Percentiles rank a stretch among this genome's conserved stretches.
Evolutionary conservation across 257 asterid genomes (phyloP).

Genomic region (Solanum infundibuliforme): DNA sequence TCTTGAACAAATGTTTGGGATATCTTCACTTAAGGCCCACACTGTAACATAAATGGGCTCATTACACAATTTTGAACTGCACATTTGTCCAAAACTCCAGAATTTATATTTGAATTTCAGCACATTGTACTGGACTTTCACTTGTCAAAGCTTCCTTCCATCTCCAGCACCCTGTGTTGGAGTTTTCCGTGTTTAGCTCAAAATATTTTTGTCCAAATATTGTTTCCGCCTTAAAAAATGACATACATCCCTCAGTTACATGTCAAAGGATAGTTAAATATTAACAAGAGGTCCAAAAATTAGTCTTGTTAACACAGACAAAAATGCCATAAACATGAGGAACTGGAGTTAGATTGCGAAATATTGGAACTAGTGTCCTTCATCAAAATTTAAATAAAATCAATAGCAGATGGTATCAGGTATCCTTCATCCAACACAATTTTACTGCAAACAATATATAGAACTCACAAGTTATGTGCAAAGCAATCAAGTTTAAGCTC

Average conservation of each 20-base stretch:
- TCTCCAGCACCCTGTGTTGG: neutral
- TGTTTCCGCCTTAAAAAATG: too few relatives aligned
- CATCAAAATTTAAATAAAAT: too few relatives aligned
- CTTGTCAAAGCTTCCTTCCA: neutral
- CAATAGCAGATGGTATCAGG: too few relatives aligned
- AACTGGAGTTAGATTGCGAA: neutral
- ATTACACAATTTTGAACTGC: neutral
- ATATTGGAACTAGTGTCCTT: neutral
- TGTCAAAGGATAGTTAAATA: too few relatives aligned
- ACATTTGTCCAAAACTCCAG: neutral
- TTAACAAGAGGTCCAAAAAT: neutral
- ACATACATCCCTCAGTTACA: too few relatives aligned
- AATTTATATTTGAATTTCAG: neutral
- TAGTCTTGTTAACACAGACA: neutral
- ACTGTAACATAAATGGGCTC: neutral
- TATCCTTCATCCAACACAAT: neutral
- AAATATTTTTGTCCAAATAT: neutral
- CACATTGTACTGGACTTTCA: neutral
- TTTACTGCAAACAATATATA: neutral
- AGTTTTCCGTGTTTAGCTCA: neutral
- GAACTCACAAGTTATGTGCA: neutral
- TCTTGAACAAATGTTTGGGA: neutral
- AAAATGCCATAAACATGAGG: neutral
- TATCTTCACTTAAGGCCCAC: neutral
- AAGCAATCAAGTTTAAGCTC: neutral